phyloP scores from a whole-genome alignment of 371 early-diverging fungal genomes.

The Apophysomyces elegans region DNA sequence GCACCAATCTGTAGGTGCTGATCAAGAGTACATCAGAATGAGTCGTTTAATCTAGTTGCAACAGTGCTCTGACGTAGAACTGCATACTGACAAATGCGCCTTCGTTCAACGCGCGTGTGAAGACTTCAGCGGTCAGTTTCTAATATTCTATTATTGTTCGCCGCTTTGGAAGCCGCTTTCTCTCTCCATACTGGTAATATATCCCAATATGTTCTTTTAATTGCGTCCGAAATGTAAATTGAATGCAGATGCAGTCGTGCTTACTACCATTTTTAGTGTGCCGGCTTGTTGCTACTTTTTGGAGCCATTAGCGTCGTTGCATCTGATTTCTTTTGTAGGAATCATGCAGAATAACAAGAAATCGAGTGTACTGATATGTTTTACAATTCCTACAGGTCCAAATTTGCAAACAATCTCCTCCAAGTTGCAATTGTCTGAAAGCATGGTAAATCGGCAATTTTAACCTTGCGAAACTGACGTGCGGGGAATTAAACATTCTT shows the following conservation, averaged over 20 bases:
- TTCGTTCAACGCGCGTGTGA: constrained; percentile 41
- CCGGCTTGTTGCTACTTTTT: constrained; percentile 50
- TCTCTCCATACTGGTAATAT: constrained; percentile 36
- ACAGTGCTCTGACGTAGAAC: constrained; percentile 42
- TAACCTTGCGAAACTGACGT: constrained; percentile 1
- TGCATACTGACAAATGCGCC: constrained; percentile 40
- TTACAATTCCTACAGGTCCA: constrained; percentile 41
- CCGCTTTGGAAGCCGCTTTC: constrained; percentile 39
- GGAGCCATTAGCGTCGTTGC: constrained; percentile 70
- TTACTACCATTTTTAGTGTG: constrained; percentile 40
- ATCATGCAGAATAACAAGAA: not conserved
- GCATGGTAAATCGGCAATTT: constrained; percentile 51
- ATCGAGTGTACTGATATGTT: not conserved
- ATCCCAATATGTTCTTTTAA: constrained; percentile 3
- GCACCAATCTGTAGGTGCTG: constrained; percentile 7
- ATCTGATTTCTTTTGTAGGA: constrained; percentile 73
- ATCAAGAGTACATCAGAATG: not conserved
- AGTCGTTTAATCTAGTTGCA: not conserved
- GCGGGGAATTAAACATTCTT: not conserved
- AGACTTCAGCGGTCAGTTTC: constrained; percentile 50
- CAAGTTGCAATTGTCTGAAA: constrained; percentile 65
- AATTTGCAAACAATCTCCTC: constrained; percentile 64
- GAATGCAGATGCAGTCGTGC: constrained; percentile 9
- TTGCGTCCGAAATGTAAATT: constrained; percentile 12
- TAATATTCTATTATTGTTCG: constrained; percentile 66